phyloP scores from a whole-genome alignment of 192 early-diverging fungal genomes.

The Phycomyces blakesleeanus region DNA sequence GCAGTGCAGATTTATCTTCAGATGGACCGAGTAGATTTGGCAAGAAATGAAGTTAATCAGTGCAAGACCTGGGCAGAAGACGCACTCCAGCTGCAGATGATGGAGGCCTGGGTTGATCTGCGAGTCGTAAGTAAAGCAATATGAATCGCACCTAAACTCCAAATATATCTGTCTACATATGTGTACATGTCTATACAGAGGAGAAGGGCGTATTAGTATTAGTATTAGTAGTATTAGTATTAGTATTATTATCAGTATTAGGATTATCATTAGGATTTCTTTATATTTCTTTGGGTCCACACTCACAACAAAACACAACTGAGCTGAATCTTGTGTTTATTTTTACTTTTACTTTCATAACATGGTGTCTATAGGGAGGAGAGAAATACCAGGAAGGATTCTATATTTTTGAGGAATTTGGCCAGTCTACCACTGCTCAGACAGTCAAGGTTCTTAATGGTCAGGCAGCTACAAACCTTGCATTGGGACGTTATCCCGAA shows the following conservation, averaged over 20 bases:
- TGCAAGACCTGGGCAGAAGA: constrained; percentile 93
- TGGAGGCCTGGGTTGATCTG: constrained; percentile 86
- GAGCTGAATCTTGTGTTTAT: too few species aligned
- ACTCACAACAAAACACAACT: too few species aligned
- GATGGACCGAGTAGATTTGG: constrained; percentile 82
- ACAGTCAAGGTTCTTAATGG: constrained; percentile 75
- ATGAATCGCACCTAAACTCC: too few species aligned
- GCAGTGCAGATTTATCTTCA: constrained; percentile 74
- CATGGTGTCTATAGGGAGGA: constrained; percentile 54
- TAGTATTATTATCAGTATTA: too few species aligned
- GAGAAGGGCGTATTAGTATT: background rate
- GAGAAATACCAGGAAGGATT: constrained; percentile 81
- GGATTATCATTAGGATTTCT: background rate
- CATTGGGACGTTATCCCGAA: constrained; percentile 74
- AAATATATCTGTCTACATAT: too few species aligned
- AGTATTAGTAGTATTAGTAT: too few species aligned
- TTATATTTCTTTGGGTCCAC: background rate
- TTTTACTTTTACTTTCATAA: too few species aligned
- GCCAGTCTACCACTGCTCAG: constrained; percentile 64
- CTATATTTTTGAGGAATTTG: constrained; percentile 94
- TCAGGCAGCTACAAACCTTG: constrained; percentile 80
- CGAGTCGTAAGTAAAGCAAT: constrained; percentile 39
- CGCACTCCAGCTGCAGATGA: constrained; percentile 86
- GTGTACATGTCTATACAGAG: too few species aligned
- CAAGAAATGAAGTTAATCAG: constrained; percentile 69